These are phyloP conservation scores for Macrophomina tecta DNA, from an alignment of 2,329 filamentous ascomycete genomes.

Conservation along the genomic window DNA sequence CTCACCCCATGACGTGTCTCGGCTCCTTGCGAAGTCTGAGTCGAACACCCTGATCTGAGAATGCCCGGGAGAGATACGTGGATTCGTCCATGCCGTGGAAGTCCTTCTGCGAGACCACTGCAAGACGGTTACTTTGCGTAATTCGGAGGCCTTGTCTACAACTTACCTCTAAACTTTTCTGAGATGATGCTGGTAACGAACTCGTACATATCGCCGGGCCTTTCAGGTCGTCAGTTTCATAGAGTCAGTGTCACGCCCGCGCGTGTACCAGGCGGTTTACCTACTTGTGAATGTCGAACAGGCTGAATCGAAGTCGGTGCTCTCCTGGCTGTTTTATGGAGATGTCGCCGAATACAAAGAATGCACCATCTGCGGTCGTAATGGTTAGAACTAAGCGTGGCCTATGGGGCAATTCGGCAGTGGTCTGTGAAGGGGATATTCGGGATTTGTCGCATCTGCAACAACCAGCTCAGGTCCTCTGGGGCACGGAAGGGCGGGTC, in stretches of 20 bases:
- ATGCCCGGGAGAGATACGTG: conserved; percentile 78
- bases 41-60: conserved; percentile 86
- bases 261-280: conserved; percentile 32
- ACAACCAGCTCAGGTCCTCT: neutral
- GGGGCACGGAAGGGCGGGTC: neutral
- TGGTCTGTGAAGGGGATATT: conserved; percentile 25
- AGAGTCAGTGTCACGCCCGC: neutral
- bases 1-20: conserved; percentile 47
- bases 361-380: conserved; percentile 69
- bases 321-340: conserved; percentile 77
- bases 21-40: conserved; percentile 84
- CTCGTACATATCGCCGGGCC: conserved; percentile 34
- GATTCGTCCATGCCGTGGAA: conserved; percentile 84
- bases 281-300: conserved; percentile 74
- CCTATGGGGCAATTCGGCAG: neutral
- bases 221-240: neutral
- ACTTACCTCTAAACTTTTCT: conserved; percentile 71
- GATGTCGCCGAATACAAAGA: conserved; percentile 90
- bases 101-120: conserved; percentile 64
- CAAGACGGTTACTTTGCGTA: conserved; percentile 28
- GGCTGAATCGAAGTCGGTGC: conserved; percentile 75
- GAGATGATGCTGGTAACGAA: conserved; percentile 63
- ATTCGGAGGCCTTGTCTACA: conserved; percentile 32
- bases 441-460: neutral
- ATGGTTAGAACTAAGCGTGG: conserved; percentile 12